phyloP scores from a whole-genome alignment of 2,329 filamentous ascomycete genomes.

The Neopestalotiopsis sp. region DNA sequence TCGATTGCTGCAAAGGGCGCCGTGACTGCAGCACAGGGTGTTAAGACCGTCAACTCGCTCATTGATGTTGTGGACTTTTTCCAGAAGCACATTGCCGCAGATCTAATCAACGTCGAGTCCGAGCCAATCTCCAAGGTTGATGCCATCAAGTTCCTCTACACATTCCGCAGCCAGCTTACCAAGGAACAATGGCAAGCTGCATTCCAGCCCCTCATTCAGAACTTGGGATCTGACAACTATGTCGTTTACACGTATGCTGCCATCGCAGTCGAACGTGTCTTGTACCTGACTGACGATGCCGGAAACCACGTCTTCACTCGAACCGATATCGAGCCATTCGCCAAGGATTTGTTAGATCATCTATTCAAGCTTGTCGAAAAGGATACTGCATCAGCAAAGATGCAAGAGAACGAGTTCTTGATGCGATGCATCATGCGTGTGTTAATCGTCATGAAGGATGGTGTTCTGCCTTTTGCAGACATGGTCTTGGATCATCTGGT shows the following conservation, averaged over 20 bases:
- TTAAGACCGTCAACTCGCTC: constrained; percentile 85
- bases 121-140: constrained; percentile 94
- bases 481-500: constrained; percentile 83
- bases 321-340: constrained; percentile 77
- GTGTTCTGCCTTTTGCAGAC: constrained; percentile 74
- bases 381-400: constrained; percentile 83
- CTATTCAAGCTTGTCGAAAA: constrained; percentile 91
- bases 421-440: constrained; percentile 99
- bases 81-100: constrained; percentile 87
- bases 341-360: constrained; percentile 86
- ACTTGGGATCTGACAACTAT: constrained; percentile 87
- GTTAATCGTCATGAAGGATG: constrained; percentile 89
- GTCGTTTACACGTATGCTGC: constrained; percentile 98
- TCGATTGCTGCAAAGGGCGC: constrained; percentile 92
- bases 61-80: constrained; percentile 96
- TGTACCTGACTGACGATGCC: constrained; percentile 79
- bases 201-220: constrained; percentile 88
- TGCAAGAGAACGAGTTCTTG: constrained; percentile 98
- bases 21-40: constrained; percentile 85
- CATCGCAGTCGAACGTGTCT: constrained; percentile 91
- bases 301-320: constrained; percentile 81
- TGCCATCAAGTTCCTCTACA: constrained; percentile 97
- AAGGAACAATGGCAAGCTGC: constrained; percentile 91
- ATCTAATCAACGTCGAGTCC: constrained; percentile 73
- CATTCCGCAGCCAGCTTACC: constrained; percentile 92